Conservation (phyloP, 306 rosid genomes). For the Herpetospermum pedunculosum region DNA sequence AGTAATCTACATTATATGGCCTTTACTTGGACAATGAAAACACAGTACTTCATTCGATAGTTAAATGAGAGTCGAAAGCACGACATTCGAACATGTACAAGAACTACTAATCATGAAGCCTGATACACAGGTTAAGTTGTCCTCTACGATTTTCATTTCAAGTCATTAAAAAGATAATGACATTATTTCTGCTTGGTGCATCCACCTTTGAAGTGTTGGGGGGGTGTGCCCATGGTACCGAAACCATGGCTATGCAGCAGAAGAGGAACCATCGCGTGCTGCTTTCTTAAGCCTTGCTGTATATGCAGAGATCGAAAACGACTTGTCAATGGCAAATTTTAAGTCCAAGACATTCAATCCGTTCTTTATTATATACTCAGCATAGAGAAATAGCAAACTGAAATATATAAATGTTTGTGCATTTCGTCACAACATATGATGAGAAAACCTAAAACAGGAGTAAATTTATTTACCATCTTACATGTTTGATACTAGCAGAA, state of each 20-base stretch:
- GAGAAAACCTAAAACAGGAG: neutral
- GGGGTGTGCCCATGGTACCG: conserved; percentile 12
- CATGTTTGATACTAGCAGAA: neutral
- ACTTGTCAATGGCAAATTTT: neutral
- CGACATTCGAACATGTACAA: conserved; percentile 8
- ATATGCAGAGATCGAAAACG: neutral
- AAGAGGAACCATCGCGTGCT: neutral
- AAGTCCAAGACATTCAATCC: too few species aligned
- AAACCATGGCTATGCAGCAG: conserved; percentile 9
- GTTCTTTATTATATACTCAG: neutral
- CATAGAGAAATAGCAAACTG: neutral
- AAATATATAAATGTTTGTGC: neutral
- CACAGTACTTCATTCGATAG: neutral
- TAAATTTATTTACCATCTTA: neutral
- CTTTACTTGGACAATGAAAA: neutral
- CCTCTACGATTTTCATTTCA: neutral
- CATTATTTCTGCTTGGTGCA: conserved; percentile 12
- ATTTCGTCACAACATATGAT: neutral
- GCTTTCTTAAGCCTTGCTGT: conserved; percentile 1
- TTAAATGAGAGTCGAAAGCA: conserved; percentile 1
- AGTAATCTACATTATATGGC: neutral
- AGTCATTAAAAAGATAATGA: neutral
- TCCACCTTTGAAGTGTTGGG: conserved; percentile 14
- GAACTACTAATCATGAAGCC: neutral
- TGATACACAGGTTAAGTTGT: conserved; percentile 3